Evolutionary conservation across 2,329 filamentous ascomycete species (phyloP), one percentile per base, ranked within the genome.

Genomic region (Dothistroma pini): DNA sequence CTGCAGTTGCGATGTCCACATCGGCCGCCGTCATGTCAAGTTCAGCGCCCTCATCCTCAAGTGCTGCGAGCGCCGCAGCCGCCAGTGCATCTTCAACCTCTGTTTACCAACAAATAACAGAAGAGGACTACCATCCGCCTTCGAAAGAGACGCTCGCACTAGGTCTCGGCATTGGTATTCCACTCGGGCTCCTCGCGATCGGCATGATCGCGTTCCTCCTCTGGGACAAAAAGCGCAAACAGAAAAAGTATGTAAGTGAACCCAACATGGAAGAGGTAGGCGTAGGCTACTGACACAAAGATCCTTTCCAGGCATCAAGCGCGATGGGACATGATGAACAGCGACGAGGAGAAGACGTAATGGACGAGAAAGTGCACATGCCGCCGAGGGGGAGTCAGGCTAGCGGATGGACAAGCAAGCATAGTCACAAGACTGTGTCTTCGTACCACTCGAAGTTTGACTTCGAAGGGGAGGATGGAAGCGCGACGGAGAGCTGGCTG

Each of bases 121-220:
- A 22, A 48, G 16, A 44, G 21, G 12, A 38, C 31, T 44, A 19
- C 14, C 41, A 19, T 4, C 9, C 22, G 6, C 38, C 54, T 16
- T 25, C 47, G 22, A 49, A 31, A 11, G 29, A 32, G 3, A 25
- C n/a, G 16, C 41, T 58, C 21, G 56, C 51, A 11, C 34, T 56
- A 19, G 53, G 53, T 7, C 32, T 62, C 19, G 60, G 52, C 2
- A 34, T 62, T 31, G 60, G 56, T 41, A 34, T 62, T 11, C 52
- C 56, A 19, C 21, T 61, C 49, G 55, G 50, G 5, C 48, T 52
- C 16, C 25, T 49, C 38, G 53, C 56, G 6, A 44, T 60, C 9
- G n/a, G 34, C 2, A 12, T 52, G 38, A 21, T 60, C 35, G 31
- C 52, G 10, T 35, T 52, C 19, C 19, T 32, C 31, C 32, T 59